These are phyloP conservation scores for Grigorovia yakushimaensis DNA, from an alignment of 805 yeast species.

Conservation along the genomic window DNA sequence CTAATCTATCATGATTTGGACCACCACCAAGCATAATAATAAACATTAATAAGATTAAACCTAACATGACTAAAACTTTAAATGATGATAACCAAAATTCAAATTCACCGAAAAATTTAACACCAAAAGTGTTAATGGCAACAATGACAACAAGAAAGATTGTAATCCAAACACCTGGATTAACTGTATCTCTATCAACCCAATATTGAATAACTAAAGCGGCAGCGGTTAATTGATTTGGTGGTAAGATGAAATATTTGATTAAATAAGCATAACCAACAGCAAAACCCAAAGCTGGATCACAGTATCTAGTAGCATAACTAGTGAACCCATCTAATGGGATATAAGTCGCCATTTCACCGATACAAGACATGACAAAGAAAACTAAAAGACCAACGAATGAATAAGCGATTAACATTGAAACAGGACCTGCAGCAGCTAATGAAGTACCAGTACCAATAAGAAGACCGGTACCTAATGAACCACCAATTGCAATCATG, in stretches of 20 bases:
- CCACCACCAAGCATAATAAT: slow-evolving; percentile 70
- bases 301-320: slow-evolving; percentile 42
- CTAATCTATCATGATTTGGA: slow-evolving; percentile 62
- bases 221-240: slow-evolving; percentile 38
- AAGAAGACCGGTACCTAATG: slow-evolving; percentile 70
- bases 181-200: slow-evolving; percentile 32
- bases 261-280: slow-evolving; percentile 38
- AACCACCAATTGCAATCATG: slow-evolving; percentile 77
- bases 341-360: slow-evolving; percentile 59
- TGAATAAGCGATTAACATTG: slow-evolving; percentile 50
- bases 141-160: slow-evolving; percentile 32
- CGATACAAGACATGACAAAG: slow-evolving; percentile 57
- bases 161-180: slow-evolving; percentile 38
- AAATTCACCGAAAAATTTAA: slow-evolving; percentile 39
- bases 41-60: slow-evolving; percentile 54
- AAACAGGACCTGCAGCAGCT: slow-evolving; percentile 55
- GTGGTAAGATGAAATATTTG: slow-evolving; percentile 39
- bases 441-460: slow-evolving; percentile 70
- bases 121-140: slow-evolving; percentile 30
- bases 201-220: slow-evolving; percentile 39
- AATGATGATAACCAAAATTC: slow-evolving; percentile 43
- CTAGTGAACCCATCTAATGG: slow-evolving; percentile 63
- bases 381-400: slow-evolving; percentile 64
- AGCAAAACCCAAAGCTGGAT: slow-evolving; percentile 38
- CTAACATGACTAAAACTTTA: slow-evolving; percentile 56